These are phyloP conservation scores for Hypomontagnella monticulosa DNA, from an alignment of 495 filamentous ascomycete species.

Conservation along the genomic window DNA sequence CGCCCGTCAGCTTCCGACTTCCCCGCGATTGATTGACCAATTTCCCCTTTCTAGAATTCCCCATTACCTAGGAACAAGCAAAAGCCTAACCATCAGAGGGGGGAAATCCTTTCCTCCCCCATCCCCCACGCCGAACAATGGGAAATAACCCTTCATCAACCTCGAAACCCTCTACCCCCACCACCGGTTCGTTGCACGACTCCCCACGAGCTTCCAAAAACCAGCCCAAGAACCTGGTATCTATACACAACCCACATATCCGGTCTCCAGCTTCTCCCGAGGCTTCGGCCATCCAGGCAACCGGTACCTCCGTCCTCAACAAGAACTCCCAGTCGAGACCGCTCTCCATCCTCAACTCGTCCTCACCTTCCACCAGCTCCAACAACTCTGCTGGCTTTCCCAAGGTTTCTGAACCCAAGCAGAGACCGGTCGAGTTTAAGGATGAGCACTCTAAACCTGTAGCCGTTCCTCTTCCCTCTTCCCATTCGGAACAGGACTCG, in stretches of 20 bases:
- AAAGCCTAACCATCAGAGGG: conserved; percentile 23
- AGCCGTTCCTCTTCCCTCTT: conserved; percentile 61
- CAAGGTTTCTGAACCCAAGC: conserved; percentile 42
- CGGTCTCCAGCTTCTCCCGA: conserved; percentile 62
- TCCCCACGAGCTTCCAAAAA: conserved; percentile 48
- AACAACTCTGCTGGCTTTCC: conserved; percentile 35
- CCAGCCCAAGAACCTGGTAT: conserved; percentile 47
- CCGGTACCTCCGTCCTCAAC: conserved; percentile 58
- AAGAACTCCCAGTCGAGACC: conserved; percentile 51
- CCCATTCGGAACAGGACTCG: conserved; percentile 48
- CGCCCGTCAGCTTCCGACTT: conserved; percentile 43
- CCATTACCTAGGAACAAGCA: conserved; percentile 24
- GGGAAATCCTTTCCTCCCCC: conserved; percentile 27
- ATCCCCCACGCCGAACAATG: conserved; percentile 48
- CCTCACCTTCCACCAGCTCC: conserved; percentile 46
- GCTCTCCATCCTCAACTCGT: conserved; percentile 52
- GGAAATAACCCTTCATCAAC: conserved; percentile 55
- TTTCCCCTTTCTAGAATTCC: conserved; percentile 20
- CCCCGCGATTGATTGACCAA: conserved; percentile 37
- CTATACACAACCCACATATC: conserved; percentile 44
- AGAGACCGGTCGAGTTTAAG: conserved; percentile 50
- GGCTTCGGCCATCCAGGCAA: conserved; percentile 63
- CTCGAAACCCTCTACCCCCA: conserved; percentile 47
- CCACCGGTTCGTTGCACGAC: conserved; percentile 49
- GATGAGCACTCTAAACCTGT: conserved; percentile 60